Percentiles rank a stretch among this genome's conserved stretches.
Evolutionary conservation across 805 yeast genomes (phyloP).

Genomic region (Candida pseudofarinosa): DNA sequence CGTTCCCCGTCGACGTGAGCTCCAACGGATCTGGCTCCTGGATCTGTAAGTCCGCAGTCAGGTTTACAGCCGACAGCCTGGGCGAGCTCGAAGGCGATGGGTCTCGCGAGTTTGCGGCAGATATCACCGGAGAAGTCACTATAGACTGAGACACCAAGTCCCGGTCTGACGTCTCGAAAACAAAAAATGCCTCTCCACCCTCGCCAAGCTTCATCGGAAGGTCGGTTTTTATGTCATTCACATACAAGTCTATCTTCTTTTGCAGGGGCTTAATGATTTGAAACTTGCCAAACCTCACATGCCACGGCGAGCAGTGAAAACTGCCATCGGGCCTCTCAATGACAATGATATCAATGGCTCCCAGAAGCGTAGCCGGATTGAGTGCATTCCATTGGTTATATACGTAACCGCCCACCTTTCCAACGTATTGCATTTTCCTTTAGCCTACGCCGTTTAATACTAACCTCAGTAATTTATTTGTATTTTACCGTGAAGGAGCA

Average conservation of each 20-base stretch:
- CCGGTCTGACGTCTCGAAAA: conserved; percentile 71
- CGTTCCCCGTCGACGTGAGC: conserved; percentile 16
- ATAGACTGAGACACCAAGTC: conserved; percentile 68
- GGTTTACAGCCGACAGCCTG: conserved; percentile 5
- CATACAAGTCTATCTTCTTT: conserved; percentile 84
- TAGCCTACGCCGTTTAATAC: neutral
- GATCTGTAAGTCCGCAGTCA: conserved; percentile 10
- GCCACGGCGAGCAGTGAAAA: conserved; percentile 91
- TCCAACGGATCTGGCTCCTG: conserved; percentile 34
- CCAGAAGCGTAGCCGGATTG: conserved; percentile 93
- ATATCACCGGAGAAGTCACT: conserved; percentile 81
- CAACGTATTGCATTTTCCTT: conserved; percentile 86
- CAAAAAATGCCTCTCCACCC: conserved; percentile 97
- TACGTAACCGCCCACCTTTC: conserved; percentile 90
- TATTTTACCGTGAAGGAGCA: neutral
- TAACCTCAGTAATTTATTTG: neutral
- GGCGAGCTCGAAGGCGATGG: conserved; percentile 28
- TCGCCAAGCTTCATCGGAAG: conserved; percentile 96
- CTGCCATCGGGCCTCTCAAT: conserved; percentile 84
- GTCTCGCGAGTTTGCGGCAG: conserved; percentile 62
- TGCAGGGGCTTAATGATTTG: conserved; percentile 91
- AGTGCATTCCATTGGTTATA: conserved; percentile 96
- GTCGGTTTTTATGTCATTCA: conserved; percentile 76
- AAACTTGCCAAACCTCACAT: conserved; percentile 92
- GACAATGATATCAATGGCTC: conserved; percentile 95